A percentile compares a stretch with the other conserved stretches of the same genome.
phyloP scores from a whole-genome alignment of 345 rosid genomes.

The Aegle marmelos region DNA sequence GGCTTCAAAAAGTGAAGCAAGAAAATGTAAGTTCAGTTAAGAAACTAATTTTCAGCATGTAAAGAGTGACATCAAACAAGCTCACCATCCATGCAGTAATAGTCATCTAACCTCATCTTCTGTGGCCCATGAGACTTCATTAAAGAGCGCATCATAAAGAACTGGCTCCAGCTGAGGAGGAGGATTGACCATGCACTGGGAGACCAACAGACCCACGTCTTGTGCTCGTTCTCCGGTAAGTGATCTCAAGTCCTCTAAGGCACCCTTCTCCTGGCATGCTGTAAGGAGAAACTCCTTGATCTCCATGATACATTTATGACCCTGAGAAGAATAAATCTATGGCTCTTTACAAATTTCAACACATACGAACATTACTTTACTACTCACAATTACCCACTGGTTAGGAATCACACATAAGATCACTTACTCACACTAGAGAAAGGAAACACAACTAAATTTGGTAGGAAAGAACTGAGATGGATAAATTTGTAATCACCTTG shows the following conservation, averaged over 20 bases:
- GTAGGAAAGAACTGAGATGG: background rate
- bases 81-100: slow-evolving; percentile 15
- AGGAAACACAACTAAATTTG: background rate
- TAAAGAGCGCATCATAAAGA: slow-evolving; percentile 71
- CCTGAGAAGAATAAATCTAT: slow-evolving; percentile 32
- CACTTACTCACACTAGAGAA: background rate
- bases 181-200: slow-evolving; percentile 76
- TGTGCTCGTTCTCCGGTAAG: slow-evolving; percentile 53
- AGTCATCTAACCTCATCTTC: slow-evolving; percentile 83
- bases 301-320: slow-evolving; percentile 55
- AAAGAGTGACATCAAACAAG: slow-evolving; percentile 10
- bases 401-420: background rate
- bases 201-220: slow-evolving; percentile 68
- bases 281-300: slow-evolving; percentile 60
- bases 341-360: background rate
- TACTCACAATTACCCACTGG: background rate
- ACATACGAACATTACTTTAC: background rate
- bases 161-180: slow-evolving; percentile 90
- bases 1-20: slow-evolving; percentile 47
- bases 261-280: slow-evolving; percentile 45
- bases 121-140: slow-evolving; percentile 82
- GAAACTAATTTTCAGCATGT: background rate
- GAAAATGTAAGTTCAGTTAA: slow-evolving; percentile 5
- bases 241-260: slow-evolving; percentile 33
- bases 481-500: background rate